Conservation (phyloP, 306 rosid species). For the Pterocarpus macrocarpus region DNA sequence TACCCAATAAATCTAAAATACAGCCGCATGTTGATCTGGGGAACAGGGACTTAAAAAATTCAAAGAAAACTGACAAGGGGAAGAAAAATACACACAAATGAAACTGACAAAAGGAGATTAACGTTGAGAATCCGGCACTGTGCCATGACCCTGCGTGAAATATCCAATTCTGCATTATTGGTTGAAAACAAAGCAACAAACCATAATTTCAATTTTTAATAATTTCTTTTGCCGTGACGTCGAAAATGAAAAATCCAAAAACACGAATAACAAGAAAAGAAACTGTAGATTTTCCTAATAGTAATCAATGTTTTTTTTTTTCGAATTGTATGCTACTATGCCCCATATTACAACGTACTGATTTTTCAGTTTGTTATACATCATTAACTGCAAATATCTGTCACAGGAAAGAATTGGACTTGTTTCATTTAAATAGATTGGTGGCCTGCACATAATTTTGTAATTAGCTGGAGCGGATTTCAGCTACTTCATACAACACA, state of each 20-base stretch:
- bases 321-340: background rate
- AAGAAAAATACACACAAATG: background rate
- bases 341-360: background rate
- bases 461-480: slow-evolving; percentile 12
- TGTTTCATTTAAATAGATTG: background rate
- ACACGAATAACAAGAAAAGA: background rate
- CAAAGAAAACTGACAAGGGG: background rate
- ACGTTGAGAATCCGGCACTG: slow-evolving; percentile 40
- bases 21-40: background rate
- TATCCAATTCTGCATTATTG: background rate
- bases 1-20: no score
- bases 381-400: slow-evolving; percentile 6
- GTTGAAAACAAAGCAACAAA: background rate
- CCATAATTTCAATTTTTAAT: background rate
- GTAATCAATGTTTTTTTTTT: background rate
- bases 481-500: background rate
- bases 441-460: background rate
- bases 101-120: slow-evolving; percentile 15
- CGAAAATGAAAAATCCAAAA: background rate
- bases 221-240: background rate
- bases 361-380: background rate
- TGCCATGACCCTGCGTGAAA: background rate
- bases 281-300: background rate
- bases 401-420: background rate
- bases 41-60: background rate